Evolutionary conservation across 495 filamentous ascomycete species (phyloP).

Genomic region (Penicillium pancosmium): DNA sequence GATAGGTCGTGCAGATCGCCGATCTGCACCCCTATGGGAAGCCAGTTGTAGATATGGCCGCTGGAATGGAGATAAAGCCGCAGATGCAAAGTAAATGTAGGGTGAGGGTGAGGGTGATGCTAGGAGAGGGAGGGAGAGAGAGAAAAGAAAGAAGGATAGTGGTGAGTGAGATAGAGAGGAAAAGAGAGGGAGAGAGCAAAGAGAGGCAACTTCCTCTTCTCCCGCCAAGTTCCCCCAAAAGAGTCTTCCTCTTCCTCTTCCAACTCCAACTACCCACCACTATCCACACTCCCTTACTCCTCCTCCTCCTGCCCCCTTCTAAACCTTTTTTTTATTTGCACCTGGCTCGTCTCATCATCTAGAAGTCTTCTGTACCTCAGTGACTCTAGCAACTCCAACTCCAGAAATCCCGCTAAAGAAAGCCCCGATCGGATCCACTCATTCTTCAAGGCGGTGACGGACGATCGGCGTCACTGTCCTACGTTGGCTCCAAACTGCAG

Average conservation of each 20-base stretch:
- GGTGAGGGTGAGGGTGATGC: conserved; percentile 1
- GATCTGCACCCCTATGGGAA: conserved; percentile 1
- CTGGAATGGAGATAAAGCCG: conserved; percentile 6
- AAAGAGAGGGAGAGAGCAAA: not conserved
- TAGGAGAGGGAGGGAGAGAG: not conserved
- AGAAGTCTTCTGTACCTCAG: not conserved
- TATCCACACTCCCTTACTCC: not conserved
- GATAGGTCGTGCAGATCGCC: conserved; percentile 1
- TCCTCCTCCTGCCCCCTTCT: not conserved
- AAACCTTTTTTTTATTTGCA: not conserved
- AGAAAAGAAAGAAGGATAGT: not conserved
- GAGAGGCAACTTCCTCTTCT: not conserved
- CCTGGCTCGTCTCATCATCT: not conserved
- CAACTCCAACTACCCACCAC: not conserved
- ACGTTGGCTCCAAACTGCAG: conserved; percentile 10
- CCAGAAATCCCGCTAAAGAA: conserved; percentile 6
- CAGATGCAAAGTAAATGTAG: not conserved
- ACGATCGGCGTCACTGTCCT: conserved; percentile 25
- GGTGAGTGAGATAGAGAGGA: too few species aligned
- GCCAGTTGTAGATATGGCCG: conserved; percentile 2
- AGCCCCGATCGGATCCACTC: conserved; percentile 12
- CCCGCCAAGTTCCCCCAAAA: not conserved
- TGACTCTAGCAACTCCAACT: not conserved
- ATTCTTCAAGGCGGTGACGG: conserved; percentile 29
- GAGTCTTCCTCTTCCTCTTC: not conserved